A percentile compares a stretch with the other conserved stretches of the same genome.
Evolutionary conservation across 805 yeast genomes (phyloP).

Genomic region (Barnettozyma californica): DNA sequence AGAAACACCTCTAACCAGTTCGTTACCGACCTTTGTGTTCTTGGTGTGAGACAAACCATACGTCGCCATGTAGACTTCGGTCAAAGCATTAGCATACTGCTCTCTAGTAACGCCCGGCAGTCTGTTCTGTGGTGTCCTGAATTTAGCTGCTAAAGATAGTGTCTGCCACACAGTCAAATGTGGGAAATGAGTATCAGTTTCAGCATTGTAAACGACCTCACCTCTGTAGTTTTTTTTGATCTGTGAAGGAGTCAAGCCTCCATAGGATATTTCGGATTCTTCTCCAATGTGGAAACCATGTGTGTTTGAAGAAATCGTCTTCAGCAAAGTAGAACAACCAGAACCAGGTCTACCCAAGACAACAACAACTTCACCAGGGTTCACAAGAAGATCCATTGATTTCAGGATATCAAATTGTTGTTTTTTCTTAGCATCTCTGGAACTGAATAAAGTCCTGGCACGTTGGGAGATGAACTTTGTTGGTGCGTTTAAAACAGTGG

Average conservation of each 20-base stretch:
- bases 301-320: constrained; percentile 55
- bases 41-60: constrained; percentile 46
- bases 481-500: constrained; percentile 44
- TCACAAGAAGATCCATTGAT: constrained; percentile 59
- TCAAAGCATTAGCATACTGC: constrained; percentile 46
- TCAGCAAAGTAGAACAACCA: constrained; percentile 68
- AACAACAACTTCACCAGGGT: constrained; percentile 61
- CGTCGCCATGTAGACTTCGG: constrained; percentile 46
- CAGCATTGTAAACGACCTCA: constrained; percentile 67
- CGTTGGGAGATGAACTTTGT: constrained; percentile 16
- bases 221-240: constrained; percentile 53
- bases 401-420: constrained; percentile 41
- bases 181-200: constrained; percentile 63
- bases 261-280: constrained; percentile 45
- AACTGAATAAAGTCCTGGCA: constrained; percentile 10
- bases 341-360: constrained; percentile 78
- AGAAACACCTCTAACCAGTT: constrained; percentile 58
- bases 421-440: constrained; percentile 16
- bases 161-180: constrained; percentile 65
- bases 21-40: constrained; percentile 60
- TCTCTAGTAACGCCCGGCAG: constrained; percentile 50
- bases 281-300: constrained; percentile 50
- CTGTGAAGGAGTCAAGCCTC: constrained; percentile 48
- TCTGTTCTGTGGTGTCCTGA: constrained; percentile 60
- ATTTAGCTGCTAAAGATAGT: constrained; percentile 51